Conservation (phyloP, 306 rosid species). For the Crataegus laevigata region DNA sequence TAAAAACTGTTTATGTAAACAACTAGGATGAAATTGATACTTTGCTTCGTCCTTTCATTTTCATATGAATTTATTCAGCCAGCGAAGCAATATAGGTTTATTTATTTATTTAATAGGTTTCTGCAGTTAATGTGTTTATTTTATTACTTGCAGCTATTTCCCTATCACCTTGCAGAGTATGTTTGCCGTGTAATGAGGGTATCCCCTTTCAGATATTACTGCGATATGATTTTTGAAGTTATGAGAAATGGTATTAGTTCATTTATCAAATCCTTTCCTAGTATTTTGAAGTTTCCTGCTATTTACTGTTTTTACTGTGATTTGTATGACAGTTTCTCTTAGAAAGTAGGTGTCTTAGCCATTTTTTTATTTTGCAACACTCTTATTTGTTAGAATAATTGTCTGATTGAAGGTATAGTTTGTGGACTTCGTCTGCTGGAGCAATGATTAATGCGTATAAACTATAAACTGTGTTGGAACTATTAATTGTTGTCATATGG, state of each 20-base stretch:
- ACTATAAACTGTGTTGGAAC: neutral
- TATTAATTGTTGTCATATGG: neutral
- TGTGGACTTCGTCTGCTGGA: neutral
- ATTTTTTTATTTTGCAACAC: neutral
- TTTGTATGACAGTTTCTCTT: neutral
- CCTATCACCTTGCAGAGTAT: conserved; percentile 83
- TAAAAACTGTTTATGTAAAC: neutral
- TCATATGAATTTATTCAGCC: neutral
- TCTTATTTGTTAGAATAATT: neutral
- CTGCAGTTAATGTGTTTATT: conserved; percentile 27
- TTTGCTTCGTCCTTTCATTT: neutral
- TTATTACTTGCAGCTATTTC: conserved; percentile 75
- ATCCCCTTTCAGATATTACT: conserved; percentile 87
- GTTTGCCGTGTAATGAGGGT: conserved; percentile 93
- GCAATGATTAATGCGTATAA: neutral
- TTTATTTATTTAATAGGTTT: neutral
- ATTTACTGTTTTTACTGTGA: conserved; percentile 6
- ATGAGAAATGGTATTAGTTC: conserved; percentile 65
- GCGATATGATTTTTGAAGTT: conserved; percentile 93
- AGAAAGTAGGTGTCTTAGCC: neutral
- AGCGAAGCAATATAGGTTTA: neutral
- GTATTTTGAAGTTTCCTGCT: neutral
- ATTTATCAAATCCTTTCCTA: conserved; percentile 24
- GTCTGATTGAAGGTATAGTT: neutral
- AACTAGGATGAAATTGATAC: neutral